Evolutionary conservation across 371 early-diverging fungal genomes (phyloP).

Genomic region (Mucor sp.): DNA sequence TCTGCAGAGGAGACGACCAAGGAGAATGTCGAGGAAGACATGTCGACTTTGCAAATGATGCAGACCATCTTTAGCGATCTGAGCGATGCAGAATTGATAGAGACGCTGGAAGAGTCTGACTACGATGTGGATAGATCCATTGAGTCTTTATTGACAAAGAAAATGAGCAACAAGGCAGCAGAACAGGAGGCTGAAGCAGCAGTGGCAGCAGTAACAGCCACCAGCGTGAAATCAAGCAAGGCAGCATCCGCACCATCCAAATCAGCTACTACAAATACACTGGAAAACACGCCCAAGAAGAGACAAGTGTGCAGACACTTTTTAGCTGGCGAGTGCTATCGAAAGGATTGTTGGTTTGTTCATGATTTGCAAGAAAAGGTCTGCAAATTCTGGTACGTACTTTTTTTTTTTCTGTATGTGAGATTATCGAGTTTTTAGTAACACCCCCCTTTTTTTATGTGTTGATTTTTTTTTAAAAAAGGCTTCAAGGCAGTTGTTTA

Average conservation of each 20-base stretch:
- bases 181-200: slow-evolving; percentile 11
- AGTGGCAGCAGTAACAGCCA: not conserved
- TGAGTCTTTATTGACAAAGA: slow-evolving; percentile 28
- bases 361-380: slow-evolving; percentile 73
- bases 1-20: slow-evolving; percentile 38
- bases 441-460: not conserved
- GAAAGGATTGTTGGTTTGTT: slow-evolving; percentile 82
- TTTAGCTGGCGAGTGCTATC: slow-evolving; percentile 73
- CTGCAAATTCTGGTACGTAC: slow-evolving; percentile 74
- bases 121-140: slow-evolving; percentile 56
- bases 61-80: slow-evolving; percentile 54
- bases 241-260: not conserved
- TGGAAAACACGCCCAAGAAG: slow-evolving; percentile 23
- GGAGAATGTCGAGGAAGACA: slow-evolving; percentile 51
- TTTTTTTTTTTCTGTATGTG: not conserved
- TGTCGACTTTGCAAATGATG: slow-evolving; percentile 61
- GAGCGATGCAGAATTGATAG: slow-evolving; percentile 45
- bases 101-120: slow-evolving; percentile 42
- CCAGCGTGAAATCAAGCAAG: slow-evolving; percentile 4
- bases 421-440: no score
- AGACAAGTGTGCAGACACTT: slow-evolving; percentile 76
- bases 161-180: slow-evolving; percentile 6
- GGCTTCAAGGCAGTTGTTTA: slow-evolving; percentile 68
- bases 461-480: slow-evolving; percentile 10
- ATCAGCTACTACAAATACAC: not conserved